Evolutionary conservation across 139 green algal genomes (phyloP).

Genomic region (Haematococcus lacustris): DNA sequence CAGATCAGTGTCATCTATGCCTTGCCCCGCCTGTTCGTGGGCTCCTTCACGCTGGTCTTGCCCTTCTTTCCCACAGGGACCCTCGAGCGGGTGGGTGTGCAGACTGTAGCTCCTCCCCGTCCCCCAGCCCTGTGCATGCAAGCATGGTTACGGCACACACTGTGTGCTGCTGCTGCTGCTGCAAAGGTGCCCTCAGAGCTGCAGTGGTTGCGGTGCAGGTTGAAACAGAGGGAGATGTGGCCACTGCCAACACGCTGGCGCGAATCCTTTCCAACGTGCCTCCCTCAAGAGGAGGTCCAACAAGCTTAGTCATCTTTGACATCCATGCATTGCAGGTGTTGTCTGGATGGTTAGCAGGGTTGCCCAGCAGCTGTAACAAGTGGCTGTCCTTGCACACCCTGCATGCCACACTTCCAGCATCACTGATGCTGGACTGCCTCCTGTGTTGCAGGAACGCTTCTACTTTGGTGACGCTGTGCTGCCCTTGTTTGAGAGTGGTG

Average conservation of each 20-base stretch:
- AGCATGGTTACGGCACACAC: no score
- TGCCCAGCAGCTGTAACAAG: no score
- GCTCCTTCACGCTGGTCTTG: slow-evolving; percentile 94
- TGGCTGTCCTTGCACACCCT: no score
- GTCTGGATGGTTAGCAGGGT: neutral
- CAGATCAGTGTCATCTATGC: slow-evolving; percentile 97
- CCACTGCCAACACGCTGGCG: slow-evolving; percentile 92
- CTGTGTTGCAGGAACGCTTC: slow-evolving; percentile 95
- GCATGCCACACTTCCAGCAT: no score
- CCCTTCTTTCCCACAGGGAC: slow-evolving; percentile 98
- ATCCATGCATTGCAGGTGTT: slow-evolving; percentile 91
- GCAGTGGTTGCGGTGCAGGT: slow-evolving; percentile 35
- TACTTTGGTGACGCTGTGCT: slow-evolving; percentile 98
- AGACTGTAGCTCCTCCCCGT: no score
- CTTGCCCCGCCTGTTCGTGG: slow-evolving; percentile 90
- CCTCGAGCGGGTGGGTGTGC: slow-evolving; percentile 47
- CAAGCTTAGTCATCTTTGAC: slow-evolving; percentile 94
- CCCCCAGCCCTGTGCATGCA: no score
- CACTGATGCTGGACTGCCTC: no score
- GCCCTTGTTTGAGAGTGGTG: slow-evolving; percentile 91
- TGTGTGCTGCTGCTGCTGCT: no score
- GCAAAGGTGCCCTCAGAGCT: no score
- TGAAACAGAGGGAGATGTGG: slow-evolving; percentile 85
- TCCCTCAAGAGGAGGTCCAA: slow-evolving; percentile 83
- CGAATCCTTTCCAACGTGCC: slow-evolving; percentile 94